Evolutionary conservation across 257 asterid species (phyloP), one percentile per base, ranked within the genome.

Genomic region (Euphrasia confusa): DNA sequence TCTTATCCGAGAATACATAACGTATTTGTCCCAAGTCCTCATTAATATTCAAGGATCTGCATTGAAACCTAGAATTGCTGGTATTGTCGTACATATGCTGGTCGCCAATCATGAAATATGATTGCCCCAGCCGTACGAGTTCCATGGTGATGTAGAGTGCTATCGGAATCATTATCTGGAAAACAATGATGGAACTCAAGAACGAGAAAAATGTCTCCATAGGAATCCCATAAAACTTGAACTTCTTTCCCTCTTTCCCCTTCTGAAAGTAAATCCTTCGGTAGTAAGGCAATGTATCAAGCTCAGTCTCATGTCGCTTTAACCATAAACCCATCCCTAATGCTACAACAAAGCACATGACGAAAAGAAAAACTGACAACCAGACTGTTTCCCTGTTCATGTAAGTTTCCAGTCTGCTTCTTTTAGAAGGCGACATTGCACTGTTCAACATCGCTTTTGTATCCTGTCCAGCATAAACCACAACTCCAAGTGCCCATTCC

Each of bases 21-120:
- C 95, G 83, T 70, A 93, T 89, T 71, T 89, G 99, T 14, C 99
- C 99, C 84, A 93, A 83, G 72, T 93, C 99, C 85, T 93, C 99
- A 66, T 93, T 93, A 70, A 93, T 93, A 80, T 89, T 93, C 87
- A 93, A 76, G 69, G 99, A 89, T 77, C 99, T 86, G 83, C 99
- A 93, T 80, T 89, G 99, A 68, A 93, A 93, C 82, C 95, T 82
- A 13, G 99, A 89, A 66, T 79, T 64, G 67, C 84, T 77, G 77
- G 70, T 71, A 64, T 72, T 72, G 28, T 87, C 95, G 67, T 83
- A 87, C 99, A 87, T 89, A 67, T 89, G 89, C 68, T 64, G 75
- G 71, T 93, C 99, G 52, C 95, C 96, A 70, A 89, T 93, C 99
- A 93, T 89, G 81, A 89, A 93, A 79, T 89, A 93, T 17, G 99